Conservation (phyloP, 257 asterid genomes). For the Vinca minor region DNA sequence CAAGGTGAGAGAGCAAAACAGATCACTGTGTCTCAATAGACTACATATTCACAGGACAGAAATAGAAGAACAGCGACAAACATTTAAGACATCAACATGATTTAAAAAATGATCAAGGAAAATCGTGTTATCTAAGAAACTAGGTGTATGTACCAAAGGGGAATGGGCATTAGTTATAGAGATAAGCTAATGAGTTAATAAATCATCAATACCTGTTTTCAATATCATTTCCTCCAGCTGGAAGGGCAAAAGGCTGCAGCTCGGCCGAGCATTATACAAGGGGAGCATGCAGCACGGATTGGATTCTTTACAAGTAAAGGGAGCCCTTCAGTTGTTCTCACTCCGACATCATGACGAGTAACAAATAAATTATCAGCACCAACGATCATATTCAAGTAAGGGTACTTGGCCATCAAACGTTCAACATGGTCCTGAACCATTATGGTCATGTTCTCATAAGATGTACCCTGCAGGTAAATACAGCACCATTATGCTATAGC, state of each 20-base stretch:
- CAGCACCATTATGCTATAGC: background rate
- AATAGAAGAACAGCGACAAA: background rate
- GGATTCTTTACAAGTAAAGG: slow-evolving; percentile 84
- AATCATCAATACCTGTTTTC: slow-evolving; percentile 54
- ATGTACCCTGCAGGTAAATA: slow-evolving; percentile 66
- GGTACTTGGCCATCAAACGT: slow-evolving; percentile 66
- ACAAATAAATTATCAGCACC: slow-evolving; percentile 98
- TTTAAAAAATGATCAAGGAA: background rate
- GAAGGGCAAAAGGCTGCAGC: slow-evolving; percentile 96
- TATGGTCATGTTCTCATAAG: slow-evolving; percentile 89
- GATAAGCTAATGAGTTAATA: background rate
- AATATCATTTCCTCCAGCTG: slow-evolving; percentile 93
- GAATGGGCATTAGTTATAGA: background rate
- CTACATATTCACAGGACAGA: background rate
- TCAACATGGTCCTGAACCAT: slow-evolving; percentile 82
- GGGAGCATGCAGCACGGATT: slow-evolving; percentile 97
- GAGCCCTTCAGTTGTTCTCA: slow-evolving; percentile 98
- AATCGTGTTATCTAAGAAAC: too few species aligned
- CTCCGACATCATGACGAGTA: slow-evolving; percentile 98
- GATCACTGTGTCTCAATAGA: too few species aligned
- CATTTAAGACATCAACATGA: background rate
- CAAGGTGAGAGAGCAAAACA: too few species aligned
- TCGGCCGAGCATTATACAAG: slow-evolving; percentile 97
- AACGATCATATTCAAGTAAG: slow-evolving; percentile 90
- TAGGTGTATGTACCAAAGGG: background rate